Base-by-base conservation (phyloP, 2,329 filamentous ascomycete species). In the Xylariaceae sp. region DNA sequence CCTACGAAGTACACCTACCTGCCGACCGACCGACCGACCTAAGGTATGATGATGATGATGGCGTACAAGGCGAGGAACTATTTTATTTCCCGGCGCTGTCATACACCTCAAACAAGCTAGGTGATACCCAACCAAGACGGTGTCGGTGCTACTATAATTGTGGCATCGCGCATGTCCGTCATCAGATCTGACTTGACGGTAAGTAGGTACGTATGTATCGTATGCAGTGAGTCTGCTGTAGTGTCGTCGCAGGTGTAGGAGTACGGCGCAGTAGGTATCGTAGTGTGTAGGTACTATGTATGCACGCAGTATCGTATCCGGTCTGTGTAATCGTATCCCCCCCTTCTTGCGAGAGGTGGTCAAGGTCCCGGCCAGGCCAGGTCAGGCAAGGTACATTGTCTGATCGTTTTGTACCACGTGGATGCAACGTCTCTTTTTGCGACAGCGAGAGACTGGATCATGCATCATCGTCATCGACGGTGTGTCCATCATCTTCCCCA, bases 391-490 rank as follows among this genome's bases (percentile, higher is more conserved):
- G 42, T 34, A 58, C 52, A 11, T 49, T n/a, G 13, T 23, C 18
- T 50, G 13, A 18, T 53, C 37, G 45, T 9, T n/a, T 11, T 18
- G 60, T 60, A 30, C 44, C 18, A 60, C 55, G 51, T 57, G 17
- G 55, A 54, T 54, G 59, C 47, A 56, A 61, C 59, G 53, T 59
- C 53, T 51, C 53, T 51, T 51, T 23, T 45, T 5, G 4, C 37
- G 56, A 53, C 45, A 44, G 49, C 53, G 15, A 51, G 55, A 56
- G 55, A 56, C 37, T 50, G 44, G 39, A 10, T 50, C 17, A 50
- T 42, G 13, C 17, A 44, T 51, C 35, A 42, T 42, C 52, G 35
- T 30, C 23, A 30, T 30, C 37, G 11, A 42, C 37, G 9, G 11
- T 39, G 47, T 13, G 52, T 50, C 44, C 30, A 53, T 45, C 42